Evolutionary conservation across 768 basidiomycete species (phyloP), one percentile per base, ranked within the genome.

Genomic region (Naganishia kalamii): DNA sequence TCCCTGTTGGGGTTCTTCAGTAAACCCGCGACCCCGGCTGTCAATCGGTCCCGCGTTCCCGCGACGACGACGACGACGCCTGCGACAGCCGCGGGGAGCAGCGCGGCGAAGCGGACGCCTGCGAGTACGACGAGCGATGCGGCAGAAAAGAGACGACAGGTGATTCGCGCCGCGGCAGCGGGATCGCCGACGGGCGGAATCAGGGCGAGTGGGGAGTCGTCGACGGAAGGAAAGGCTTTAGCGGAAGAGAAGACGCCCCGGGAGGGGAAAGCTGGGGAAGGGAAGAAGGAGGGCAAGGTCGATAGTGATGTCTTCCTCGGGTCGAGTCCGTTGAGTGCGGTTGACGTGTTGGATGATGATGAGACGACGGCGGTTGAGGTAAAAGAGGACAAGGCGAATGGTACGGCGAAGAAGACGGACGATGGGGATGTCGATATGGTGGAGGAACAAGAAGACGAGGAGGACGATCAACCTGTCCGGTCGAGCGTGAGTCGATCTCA

Each of bases 1-100:
- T 76, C 78, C 4, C 70, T 79, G 19, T 68, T 72, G n/a, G 70
- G 75, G 0, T 79, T 78, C 71, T 78, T 79, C 65, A 65, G 64
- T 4, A 72, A 74, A 62, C 71, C 69, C 65, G 59, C 48, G 7
- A 70, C 62, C 21, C 60, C 68, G 7, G 41, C 60, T 66, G 23
- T 11, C 43, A 44, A 8, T 17, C 60, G 43, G 10, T 30, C 27
- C 11, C 44, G 27, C 10, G 64, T 17, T 30, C 50, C 63, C 27
- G 48, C 19, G 3, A 46, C 50, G 21, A 37, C 51, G n/a, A 51
- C 37, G 5, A 13, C 27, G 23, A 25, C 49, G 10, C 23, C 60
- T 44, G 15, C 51, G 27, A 11, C 4, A 13, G 1, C 4, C 15
- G 17, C 32, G 2, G 1, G 37, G 2, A 44, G 40, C 35, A 52